Evolutionary conservation across 2,329 filamentous ascomycete genomes (phyloP), one percentile per base, ranked within the genome.

Genomic region (Colletotrichum phormii): DNA sequence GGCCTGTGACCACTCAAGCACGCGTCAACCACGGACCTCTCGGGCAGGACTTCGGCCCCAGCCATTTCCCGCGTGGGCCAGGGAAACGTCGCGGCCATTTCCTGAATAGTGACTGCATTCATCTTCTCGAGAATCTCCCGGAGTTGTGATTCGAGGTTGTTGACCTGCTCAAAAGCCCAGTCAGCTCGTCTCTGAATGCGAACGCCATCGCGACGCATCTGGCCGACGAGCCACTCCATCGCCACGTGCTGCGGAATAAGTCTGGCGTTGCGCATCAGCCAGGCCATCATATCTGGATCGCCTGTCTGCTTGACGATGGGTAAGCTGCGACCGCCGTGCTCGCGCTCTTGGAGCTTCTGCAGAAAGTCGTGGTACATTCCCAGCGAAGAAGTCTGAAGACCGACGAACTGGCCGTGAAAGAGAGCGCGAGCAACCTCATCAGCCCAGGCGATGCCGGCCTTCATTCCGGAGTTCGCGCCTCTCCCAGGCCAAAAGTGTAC

Each of bases 401-500:
- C 80, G 1, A 80, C 76, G n/a, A 82, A 80, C n/a, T 73, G 75
- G 2, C 78, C 77, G 9, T 75, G 65, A 58, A 77, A 77, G 37
- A 81, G 75, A 0, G 80, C 78, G 61, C 80, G 77, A 3, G 80
- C 80, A 37, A 82, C 78, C 70, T 82, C 80, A 58, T 82, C 79
- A 12, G 79, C 80, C 26, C 81, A 71, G 0, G 81, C 79, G n/a
- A 82, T 77, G 5, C 80, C 81, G 0, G 81, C 75, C 57, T 82
- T 82, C 76, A 82, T 81, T 22, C 80, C 81, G 65, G 79, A 81
- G 75, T 82, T 82, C 1, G 82, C 76, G 0, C 81, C 81, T 7
- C 81, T 77, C 0, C 81, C 81, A 0, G 81, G 80, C 81, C 80
- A 82, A 60, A 82, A 82, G 68, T 82, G 80, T 1, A 82, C 81